Percentiles rank a stretch among this genome's conserved stretches.
phyloP scores from a whole-genome alignment of 1,284 basidiomycete species.

The Melampsora americana region DNA sequence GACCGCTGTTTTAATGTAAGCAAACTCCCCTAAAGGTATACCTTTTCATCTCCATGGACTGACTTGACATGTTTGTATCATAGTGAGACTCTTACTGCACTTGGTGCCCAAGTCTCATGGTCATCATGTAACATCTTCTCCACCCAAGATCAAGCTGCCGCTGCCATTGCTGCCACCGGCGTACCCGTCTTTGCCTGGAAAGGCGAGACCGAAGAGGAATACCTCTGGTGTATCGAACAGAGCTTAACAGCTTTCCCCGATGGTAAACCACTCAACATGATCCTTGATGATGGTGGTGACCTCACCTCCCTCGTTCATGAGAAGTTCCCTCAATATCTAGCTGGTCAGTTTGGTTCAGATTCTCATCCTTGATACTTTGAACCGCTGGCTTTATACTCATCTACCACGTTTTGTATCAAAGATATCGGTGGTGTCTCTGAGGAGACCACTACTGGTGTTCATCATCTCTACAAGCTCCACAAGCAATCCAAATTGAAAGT shows the following conservation, averaged over 20 bases:
- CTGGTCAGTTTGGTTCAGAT: constrained; percentile 58
- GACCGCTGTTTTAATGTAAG: constrained; percentile 60
- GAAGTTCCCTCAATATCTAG: constrained; percentile 85
- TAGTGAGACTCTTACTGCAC: constrained; percentile 88
- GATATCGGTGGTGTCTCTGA: constrained; percentile 91
- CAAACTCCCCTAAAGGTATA: constrained; percentile 1
- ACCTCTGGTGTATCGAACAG: constrained; percentile 97
- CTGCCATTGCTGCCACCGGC: constrained; percentile 95
- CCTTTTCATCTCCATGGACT: constrained; percentile 4
- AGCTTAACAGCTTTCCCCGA: constrained; percentile 68
- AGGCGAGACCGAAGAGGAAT: constrained; percentile 99
- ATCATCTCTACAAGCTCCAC: constrained; percentile 97
- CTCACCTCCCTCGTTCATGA: constrained; percentile 92
- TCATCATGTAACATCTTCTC: constrained; percentile 99
- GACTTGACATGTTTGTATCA: constrained; percentile 51
- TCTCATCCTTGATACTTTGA: not conserved
- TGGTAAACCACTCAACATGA: constrained; percentile 92
- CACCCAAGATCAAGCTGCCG: constrained; percentile 94
- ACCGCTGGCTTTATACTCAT: too few relatives aligned
- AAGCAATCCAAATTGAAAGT: constrained; percentile 93
- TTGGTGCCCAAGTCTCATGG: constrained; percentile 98
- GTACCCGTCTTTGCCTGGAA: constrained; percentile 99
- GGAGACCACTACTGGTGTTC: constrained; percentile 99
- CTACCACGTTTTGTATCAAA: constrained; percentile 50
- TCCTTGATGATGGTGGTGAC: constrained; percentile 98